Evolutionary conservation across 257 asterid genomes (phyloP).

Genomic region (Mitragyna speciosa): DNA sequence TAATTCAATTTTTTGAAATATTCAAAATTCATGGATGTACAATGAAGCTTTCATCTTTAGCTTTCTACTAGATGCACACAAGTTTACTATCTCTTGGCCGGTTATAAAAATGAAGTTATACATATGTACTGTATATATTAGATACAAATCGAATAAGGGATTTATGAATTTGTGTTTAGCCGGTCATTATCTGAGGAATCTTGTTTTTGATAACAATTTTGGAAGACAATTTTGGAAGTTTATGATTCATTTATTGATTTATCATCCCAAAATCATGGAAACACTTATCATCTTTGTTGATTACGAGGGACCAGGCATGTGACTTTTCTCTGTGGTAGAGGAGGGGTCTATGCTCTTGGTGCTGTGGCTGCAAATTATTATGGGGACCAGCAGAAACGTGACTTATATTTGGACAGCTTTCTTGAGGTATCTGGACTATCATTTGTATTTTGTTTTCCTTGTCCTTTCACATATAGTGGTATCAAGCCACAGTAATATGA

Average conservation of each 20-base stretch:
- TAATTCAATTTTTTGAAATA: background rate
- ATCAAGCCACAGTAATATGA: background rate
- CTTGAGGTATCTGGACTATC: constrained; percentile 41
- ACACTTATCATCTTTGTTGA: constrained; percentile 4
- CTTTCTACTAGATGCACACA: background rate
- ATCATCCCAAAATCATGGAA: background rate
- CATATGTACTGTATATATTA: background rate
- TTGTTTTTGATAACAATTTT: background rate
- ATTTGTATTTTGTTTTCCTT: background rate
- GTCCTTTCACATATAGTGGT: background rate
- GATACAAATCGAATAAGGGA: background rate
- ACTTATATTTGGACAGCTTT: constrained; percentile 46
- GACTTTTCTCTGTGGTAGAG: constrained; percentile 71
- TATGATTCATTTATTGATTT: background rate
- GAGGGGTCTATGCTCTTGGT: constrained; percentile 68
- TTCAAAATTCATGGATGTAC: background rate
- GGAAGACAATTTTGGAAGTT: background rate
- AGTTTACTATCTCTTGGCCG: background rate
- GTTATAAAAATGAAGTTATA: background rate
- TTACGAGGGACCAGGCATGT: constrained; percentile 42
- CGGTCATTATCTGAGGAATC: background rate
- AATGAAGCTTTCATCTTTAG: background rate
- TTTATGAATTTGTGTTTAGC: background rate
- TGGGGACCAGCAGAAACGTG: constrained; percentile 49
- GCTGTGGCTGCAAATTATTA: constrained; percentile 50